phyloP scores from a whole-genome alignment of 768 basidiomycete genomes.

The Kwoniella sp. region DNA sequence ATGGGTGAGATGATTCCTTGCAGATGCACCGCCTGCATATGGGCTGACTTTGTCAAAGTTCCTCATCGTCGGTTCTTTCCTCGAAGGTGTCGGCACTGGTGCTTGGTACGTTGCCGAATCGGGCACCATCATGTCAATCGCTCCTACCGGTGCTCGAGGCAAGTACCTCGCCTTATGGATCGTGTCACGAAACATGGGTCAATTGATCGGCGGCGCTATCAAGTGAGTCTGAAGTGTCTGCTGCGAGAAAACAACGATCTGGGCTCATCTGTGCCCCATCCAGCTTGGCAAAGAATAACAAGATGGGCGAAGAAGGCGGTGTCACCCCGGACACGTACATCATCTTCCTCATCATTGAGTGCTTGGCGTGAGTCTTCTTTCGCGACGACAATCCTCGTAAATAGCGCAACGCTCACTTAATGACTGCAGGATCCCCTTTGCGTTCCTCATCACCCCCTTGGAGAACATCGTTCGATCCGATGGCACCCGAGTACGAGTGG shows the following conservation, averaged over 20 bases:
- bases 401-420: background rate
- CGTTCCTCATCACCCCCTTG: constrained; percentile 19
- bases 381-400: background rate
- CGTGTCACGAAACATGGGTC: constrained; percentile 24
- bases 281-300: constrained; percentile 21
- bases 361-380: constrained; percentile 16
- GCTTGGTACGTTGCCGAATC: constrained; percentile 32
- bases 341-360: constrained; percentile 25
- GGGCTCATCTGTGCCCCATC: background rate
- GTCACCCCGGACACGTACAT: constrained; percentile 22
- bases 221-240: constrained; percentile 6
- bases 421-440: constrained; percentile 13
- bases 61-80: constrained; percentile 14
- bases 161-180: constrained; percentile 37
- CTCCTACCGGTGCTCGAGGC: constrained; percentile 25
- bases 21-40: background rate
- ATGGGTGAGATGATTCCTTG: constrained; percentile 12
- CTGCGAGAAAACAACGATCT: background rate
- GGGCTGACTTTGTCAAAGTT: background rate
- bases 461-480: constrained; percentile 29
- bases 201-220: constrained; percentile 34
- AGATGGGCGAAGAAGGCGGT: constrained; percentile 12
- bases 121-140: constrained; percentile 30
- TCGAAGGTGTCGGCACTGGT: constrained; percentile 28
- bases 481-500: constrained; percentile 26